Evolutionary conservation across 2,329 filamentous ascomycete species (phyloP).

Genomic region (Calonectria pseudoreteaudii): DNA sequence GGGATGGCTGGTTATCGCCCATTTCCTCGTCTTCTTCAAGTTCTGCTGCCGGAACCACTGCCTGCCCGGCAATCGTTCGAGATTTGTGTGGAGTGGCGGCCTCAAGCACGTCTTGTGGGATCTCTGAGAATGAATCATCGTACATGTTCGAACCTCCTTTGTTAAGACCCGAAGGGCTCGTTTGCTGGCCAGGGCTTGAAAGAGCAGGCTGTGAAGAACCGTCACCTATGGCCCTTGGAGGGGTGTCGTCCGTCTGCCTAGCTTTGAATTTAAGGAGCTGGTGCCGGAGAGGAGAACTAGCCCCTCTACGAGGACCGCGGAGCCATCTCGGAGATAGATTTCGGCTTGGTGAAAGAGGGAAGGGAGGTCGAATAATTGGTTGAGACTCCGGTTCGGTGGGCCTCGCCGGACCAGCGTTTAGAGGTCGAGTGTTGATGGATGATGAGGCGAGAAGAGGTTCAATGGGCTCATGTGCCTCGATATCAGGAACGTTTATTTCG

Average conservation of each 20-base stretch:
- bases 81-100: constrained; percentile 59
- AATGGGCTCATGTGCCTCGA: neutral
- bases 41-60: neutral
- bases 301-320: constrained; percentile 51
- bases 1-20: constrained; percentile 10
- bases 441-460: neutral
- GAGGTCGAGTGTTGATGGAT: neutral
- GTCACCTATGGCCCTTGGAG: constrained; percentile 15
- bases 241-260: constrained; percentile 35
- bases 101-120: constrained; percentile 62
- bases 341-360: constrained; percentile 36
- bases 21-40: constrained; percentile 24
- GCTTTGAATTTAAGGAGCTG: constrained; percentile 48
- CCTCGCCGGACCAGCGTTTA: neutral
- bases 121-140: constrained; percentile 69
- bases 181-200: constrained; percentile 14
- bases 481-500: neutral
- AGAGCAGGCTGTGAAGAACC: neutral
- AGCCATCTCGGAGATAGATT: constrained; percentile 44
- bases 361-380: constrained; percentile 31
- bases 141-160: constrained; percentile 53
- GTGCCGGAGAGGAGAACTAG: constrained; percentile 46
- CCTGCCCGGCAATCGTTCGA: neutral
- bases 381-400: constrained; percentile 26
- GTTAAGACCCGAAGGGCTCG: constrained; percentile 26